A percentile compares a stretch with the other conserved stretches of the same genome.
Evolutionary conservation across 768 basidiomycete genomes (phyloP).

Genomic region (Boletus tomentosulus): DNA sequence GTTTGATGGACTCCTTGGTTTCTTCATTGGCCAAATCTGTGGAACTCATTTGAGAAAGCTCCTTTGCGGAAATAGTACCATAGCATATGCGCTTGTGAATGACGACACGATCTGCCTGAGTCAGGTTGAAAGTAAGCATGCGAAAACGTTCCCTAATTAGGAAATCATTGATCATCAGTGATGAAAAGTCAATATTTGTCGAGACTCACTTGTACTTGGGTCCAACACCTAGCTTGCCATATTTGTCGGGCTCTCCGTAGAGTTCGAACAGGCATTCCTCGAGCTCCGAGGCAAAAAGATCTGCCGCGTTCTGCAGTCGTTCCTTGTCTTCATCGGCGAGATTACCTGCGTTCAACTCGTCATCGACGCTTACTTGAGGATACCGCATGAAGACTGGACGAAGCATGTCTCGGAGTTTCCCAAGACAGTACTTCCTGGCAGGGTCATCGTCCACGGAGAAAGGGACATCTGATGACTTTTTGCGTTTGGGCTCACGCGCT

Average conservation of each 20-base stretch:
- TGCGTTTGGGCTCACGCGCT: conserved; percentile 43
- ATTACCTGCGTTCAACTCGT: conserved; percentile 47
- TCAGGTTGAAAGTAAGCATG: conserved; percentile 85
- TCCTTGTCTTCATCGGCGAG: conserved; percentile 59
- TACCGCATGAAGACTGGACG: conserved; percentile 67
- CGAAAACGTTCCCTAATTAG: conserved; percentile 78
- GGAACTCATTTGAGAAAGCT: conserved; percentile 80
- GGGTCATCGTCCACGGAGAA: conserved; percentile 57
- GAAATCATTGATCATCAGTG: background rate
- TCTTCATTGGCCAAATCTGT: conserved; percentile 89
- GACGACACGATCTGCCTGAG: conserved; percentile 71
- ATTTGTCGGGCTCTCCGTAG: conserved; percentile 75
- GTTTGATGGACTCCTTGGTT: conserved; percentile 75
- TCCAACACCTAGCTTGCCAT: conserved; percentile 56
- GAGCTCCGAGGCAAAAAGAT: conserved; percentile 63
- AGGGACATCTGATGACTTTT: conserved; percentile 41
- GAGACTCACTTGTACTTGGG: conserved; percentile 73
- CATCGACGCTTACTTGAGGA: conserved; percentile 46
- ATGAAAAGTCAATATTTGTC: background rate
- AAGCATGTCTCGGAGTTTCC: conserved; percentile 71
- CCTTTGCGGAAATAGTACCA: conserved; percentile 59
- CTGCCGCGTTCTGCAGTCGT: conserved; percentile 51
- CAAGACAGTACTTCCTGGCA: conserved; percentile 73
- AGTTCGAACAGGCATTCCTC: conserved; percentile 74
- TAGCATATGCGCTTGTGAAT: conserved; percentile 78